phyloP scores from a whole-genome alignment of 306 rosid species.

The Quercus agrifolia region DNA sequence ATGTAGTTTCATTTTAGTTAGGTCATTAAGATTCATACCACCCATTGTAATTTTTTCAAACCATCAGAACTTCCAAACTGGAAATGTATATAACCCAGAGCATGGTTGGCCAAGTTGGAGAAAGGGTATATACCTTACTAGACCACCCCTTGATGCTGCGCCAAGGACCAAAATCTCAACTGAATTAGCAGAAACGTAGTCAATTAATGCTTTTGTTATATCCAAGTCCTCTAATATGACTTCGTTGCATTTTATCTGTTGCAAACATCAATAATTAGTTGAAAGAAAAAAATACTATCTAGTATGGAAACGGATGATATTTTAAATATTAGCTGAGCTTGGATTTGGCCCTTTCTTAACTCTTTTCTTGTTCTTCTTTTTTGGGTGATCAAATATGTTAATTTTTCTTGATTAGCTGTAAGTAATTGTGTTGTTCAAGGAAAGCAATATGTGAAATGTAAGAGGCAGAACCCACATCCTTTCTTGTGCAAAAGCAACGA shows the following conservation, averaged over 20 bases:
- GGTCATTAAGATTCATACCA: too few relatives aligned
- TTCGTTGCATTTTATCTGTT: conserved; percentile 75
- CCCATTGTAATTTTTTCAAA: too few relatives aligned
- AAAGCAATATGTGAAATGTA: neutral
- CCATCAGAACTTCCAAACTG: too few relatives aligned
- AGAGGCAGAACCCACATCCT: conserved; percentile 34
- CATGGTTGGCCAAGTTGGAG: neutral
- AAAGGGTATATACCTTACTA: conserved; percentile 47
- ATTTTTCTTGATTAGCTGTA: neutral
- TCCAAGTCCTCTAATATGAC: conserved; percentile 59
- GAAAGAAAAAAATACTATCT: neutral
- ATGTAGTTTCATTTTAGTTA: too few relatives aligned
- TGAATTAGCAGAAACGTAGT: conserved; percentile 30
- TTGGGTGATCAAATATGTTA: neutral
- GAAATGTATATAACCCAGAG: too few relatives aligned
- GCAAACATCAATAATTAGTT: neutral
- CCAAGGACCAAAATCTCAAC: conserved; percentile 76
- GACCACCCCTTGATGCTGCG: conserved; percentile 57
- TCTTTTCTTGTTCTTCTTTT: neutral
- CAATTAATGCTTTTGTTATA: conserved; percentile 55
- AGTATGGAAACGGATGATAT: neutral
- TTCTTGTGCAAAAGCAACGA: conserved; percentile 73
- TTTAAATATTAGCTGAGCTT: neutral
- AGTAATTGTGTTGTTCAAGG: neutral
- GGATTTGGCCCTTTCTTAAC: neutral